Base-by-base conservation (phyloP, 2,329 filamentous ascomycete species). In the Botrytis fabae region DNA sequence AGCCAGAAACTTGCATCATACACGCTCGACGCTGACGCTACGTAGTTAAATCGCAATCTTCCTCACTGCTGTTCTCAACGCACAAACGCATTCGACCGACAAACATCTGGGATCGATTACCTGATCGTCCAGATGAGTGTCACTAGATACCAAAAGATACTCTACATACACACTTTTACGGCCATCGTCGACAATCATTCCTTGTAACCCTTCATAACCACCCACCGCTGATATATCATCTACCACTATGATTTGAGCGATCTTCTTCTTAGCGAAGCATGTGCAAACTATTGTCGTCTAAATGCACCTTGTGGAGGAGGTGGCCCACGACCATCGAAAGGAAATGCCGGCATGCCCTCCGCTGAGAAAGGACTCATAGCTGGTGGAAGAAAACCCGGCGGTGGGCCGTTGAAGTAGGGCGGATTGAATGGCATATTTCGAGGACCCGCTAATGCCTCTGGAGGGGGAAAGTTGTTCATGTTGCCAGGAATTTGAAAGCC, bases 401-500 rank as follows among this genome's bases (percentile, higher is more conserved):
- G 86, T 44, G 89, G 89, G 32, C 87, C 71, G 46, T 75, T 75
- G 51, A 78, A 79, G 46, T 79, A 80, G 46, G 78, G 76, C 22
- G 88, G 89, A 28, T 88, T 89, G 18, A 88, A 89, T 40, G 83
- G 85, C 74, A 85, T 85, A 74, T 83, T 80, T 44, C 79, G 78
- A 54, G 79, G 77, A 32, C 78, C 77, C 38, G 75, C 73, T 81
- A 89, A 84, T 22, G 81, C 83, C 44, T 87, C 86, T 1, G 85
- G 86, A 60, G 80, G 78, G 20, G 85, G 85, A 79, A 86, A 83
- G 32, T 81, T 82, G 32, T 82, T 83, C 14, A 85, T 85, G 16
- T 87, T 85, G 74, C 90, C 90, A 38, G 82, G 83, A 9, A 85
- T 85, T 22, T 87, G 86, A 75, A 90, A 91, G 79, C 87, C 89